phyloP scores from a whole-genome alignment of 805 yeast genomes.

The Saturnispora sanitii region DNA sequence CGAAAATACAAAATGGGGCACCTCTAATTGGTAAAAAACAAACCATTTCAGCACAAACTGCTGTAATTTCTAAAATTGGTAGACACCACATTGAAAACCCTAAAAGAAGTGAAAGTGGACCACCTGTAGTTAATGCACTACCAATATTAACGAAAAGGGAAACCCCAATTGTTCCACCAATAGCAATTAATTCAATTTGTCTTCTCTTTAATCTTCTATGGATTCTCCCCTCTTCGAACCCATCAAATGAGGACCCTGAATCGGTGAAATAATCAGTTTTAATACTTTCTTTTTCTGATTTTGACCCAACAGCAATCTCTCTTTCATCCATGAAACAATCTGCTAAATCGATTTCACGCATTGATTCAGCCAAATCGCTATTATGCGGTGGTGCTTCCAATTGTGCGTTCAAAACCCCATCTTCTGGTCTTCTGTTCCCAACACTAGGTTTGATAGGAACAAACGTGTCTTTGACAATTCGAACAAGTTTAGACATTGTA shows the following conservation, averaged over 20 bases:
- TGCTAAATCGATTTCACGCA: constrained; percentile 6
- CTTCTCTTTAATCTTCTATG: constrained; percentile 40
- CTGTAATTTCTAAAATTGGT: constrained; percentile 33
- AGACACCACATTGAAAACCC: constrained; percentile 34
- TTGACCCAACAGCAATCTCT: constrained; percentile 2
- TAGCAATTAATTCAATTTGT: constrained; percentile 68
- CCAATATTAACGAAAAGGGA: constrained; percentile 36
- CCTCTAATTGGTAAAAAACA: constrained; percentile 34
- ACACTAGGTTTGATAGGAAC: constrained; percentile 12
- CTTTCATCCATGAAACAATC: constrained; percentile 12
- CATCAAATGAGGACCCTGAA: neutral
- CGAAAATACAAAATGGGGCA: constrained; percentile 37
- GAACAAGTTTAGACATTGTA: neutral
- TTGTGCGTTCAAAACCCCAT: constrained; percentile 10
- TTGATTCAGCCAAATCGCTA: neutral
- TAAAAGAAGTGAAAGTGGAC: constrained; percentile 32
- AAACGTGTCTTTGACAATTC: constrained; percentile 13
- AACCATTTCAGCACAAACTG: constrained; percentile 37
- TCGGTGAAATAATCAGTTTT: neutral
- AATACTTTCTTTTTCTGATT: neutral
- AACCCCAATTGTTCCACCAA: constrained; percentile 45
- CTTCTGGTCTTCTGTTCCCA: neutral
- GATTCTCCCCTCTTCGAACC: constrained; percentile 11
- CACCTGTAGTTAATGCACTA: constrained; percentile 30
- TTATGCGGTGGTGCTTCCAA: constrained; percentile 3